phyloP scores from a whole-genome alignment of 2,329 filamentous ascomycete genomes.

The Fusarium heterosporum region DNA sequence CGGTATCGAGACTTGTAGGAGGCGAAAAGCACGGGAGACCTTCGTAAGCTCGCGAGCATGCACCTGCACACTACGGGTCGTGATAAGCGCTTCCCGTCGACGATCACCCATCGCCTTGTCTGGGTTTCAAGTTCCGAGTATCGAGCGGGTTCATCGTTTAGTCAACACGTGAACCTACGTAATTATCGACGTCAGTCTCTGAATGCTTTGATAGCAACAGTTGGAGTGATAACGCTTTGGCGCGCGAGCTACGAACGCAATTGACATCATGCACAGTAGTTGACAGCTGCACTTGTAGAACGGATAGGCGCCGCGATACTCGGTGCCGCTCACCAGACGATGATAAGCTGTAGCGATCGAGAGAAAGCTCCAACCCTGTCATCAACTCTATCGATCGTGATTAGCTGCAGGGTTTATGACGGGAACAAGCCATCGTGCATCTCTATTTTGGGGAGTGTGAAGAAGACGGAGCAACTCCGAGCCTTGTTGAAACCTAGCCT shows the following conservation, averaged over 20 bases:
- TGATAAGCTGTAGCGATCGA: conserved; percentile 21
- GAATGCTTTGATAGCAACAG: not conserved
- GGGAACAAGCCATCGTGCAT: not conserved
- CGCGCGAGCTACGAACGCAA: not conserved
- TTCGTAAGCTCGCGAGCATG: not conserved
- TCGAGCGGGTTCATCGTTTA: conserved; percentile 11
- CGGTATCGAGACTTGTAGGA: conserved; percentile 6
- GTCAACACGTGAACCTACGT: conserved; percentile 36
- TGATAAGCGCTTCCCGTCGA: conserved; percentile 35
- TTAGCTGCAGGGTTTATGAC: conserved; percentile 14
- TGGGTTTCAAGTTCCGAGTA: conserved; percentile 19
- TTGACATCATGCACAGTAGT: conserved; percentile 30
- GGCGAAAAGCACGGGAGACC: not conserved
- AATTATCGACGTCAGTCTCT: conserved; percentile 37
- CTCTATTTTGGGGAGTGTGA: not conserved
- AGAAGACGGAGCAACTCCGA: conserved; percentile 22
- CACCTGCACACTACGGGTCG: conserved; percentile 6
- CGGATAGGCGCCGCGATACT: conserved; percentile 1
- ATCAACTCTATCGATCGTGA: conserved; percentile 7
- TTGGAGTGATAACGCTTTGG: not conserved
- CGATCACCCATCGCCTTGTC: conserved; percentile 17
- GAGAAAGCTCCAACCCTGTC: conserved; percentile 1
- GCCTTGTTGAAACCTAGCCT: not conserved
- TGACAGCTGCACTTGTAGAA: not conserved
- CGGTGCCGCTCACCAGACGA: conserved; percentile 7